Base-by-base conservation (phyloP, 208 protist species). In the Wallacemonas sp. region DNA sequence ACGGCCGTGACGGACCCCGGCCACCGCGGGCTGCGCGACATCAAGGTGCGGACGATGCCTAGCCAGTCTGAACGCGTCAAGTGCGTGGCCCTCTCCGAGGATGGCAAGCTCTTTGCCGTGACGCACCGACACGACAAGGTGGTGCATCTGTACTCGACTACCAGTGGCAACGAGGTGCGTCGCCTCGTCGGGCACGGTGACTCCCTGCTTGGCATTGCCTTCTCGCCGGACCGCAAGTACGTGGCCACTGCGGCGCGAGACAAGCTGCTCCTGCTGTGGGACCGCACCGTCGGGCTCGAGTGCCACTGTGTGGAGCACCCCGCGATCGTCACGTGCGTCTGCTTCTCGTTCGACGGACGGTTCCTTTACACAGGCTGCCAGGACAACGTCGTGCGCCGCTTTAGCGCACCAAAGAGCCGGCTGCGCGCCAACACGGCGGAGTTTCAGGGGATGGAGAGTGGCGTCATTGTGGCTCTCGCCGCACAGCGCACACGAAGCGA, bases 321-420 rank as follows among this genome's bases (percentile, higher is more conserved):
- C 0, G 77, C 74, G 41, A 78, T 87, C 27, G 83, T 90, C 32
- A 85, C 80, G 13, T 78, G 78, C 29, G 63, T 83, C 12, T 68
- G 70, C n/a, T 74, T 87, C 33, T 79, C 74, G 27, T 79, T 59
- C 42, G 74, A 87, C 37, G 80, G 78, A 5, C 71, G 70, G 27
- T 62, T 70, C 38, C n/a, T 91, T 22, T 87, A 83, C 66, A 79
- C 73, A 22, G 84, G 84, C 3, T 91, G 78, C 45, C 78, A 91
- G 37, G 80, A 91, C 52, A 83, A 85, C 60, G 36, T 76, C 8
- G 48, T 86, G 30, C 70, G 74, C 17, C 77, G 71, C 46, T 62
- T 83, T 19, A 73, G 68, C 10, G 53, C 62, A 15, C 73, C 75
- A 13, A 87, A 83, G 30, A 72, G 66, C 12, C 70, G 69, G 17